Percentiles rank a stretch among this genome's conserved stretches.
These are phyloP conservation scores for Fusarium nematophilum DNA, from an alignment of 2,329 filamentous ascomycete genomes.

Conservation along the genomic window DNA sequence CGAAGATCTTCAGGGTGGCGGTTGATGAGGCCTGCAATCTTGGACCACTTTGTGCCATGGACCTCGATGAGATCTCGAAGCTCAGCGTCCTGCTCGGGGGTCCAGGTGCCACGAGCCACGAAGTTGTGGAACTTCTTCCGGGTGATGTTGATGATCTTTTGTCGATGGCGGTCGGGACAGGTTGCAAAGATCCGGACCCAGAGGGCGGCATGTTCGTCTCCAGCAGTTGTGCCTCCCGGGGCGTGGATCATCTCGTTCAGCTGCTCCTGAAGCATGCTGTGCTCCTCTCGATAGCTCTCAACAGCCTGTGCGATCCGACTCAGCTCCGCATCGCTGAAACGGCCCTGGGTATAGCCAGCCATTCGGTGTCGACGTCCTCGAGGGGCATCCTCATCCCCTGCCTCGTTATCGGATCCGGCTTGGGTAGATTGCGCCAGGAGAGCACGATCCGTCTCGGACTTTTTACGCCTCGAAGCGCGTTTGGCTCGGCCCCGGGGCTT, in stretches of 20 bases:
- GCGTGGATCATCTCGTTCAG: slow-evolving; percentile 60
- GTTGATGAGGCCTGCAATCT: slow-evolving; percentile 71
- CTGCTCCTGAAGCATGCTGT: slow-evolving; percentile 56
- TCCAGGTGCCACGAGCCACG: slow-evolving; percentile 62
- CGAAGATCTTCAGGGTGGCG: slow-evolving; percentile 74
- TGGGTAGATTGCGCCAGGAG: slow-evolving; percentile 36
- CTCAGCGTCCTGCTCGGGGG: slow-evolving; percentile 51
- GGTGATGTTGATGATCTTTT: slow-evolving; percentile 66
- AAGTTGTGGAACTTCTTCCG: slow-evolving; percentile 75
- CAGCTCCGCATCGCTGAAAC: slow-evolving; percentile 59
- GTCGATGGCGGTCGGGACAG: slow-evolving; percentile 62
- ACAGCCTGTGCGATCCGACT: slow-evolving; percentile 55
- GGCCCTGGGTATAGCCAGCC: slow-evolving; percentile 50
- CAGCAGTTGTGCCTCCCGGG: slow-evolving; percentile 50
- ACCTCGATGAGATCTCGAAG: slow-evolving; percentile 49
- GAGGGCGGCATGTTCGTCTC: slow-evolving; percentile 55
- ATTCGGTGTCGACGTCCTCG: slow-evolving; percentile 39
- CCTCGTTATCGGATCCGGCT: slow-evolving; percentile 33
- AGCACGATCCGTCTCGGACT: slow-evolving; percentile 31
- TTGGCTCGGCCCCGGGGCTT: slow-evolving; percentile 47
- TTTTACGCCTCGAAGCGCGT: slow-evolving; percentile 43
- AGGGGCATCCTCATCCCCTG: slow-evolving; percentile 22
- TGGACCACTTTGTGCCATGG: slow-evolving; percentile 66
- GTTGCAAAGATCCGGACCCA: slow-evolving; percentile 62
- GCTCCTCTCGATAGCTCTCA: slow-evolving; percentile 56